Percentiles rank a stretch among this genome's conserved stretches.
These are phyloP conservation scores for Gracilaria vermiculophylla DNA, from an alignment of 23 red algal species.

Conservation along the genomic window DNA sequence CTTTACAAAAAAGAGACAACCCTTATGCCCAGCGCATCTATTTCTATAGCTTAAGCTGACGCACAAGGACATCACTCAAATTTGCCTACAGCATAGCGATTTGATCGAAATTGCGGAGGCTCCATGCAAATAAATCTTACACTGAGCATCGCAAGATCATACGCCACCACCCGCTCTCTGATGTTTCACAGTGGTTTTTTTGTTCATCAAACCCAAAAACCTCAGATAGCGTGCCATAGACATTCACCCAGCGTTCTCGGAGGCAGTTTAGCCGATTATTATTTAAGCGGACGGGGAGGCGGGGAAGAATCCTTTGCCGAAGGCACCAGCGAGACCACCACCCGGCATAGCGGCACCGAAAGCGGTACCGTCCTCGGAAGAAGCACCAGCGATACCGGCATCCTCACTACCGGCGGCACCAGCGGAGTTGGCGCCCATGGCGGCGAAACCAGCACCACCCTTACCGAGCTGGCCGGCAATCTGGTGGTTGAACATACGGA, in stretches of 20 bases:
- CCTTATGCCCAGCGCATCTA: no score
- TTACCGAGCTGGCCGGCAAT: background rate
- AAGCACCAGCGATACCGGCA: no score
- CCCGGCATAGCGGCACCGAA: no score
- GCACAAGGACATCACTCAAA: no score
- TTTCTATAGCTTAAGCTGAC: no score
- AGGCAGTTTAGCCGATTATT: background rate
- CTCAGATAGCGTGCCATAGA: background rate
- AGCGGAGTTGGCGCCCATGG: no score
- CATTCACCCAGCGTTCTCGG: background rate
- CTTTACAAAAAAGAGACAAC: slow-evolving; percentile 3
- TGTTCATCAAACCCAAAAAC: background rate
- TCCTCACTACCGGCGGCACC: no score
- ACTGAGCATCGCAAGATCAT: background rate
- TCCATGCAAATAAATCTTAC: background rate
- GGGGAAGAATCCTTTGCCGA: no score
- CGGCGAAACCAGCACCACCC: no score
- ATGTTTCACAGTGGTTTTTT: background rate
- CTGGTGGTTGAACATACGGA: background rate
- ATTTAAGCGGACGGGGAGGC: no score
- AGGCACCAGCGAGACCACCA: no score
- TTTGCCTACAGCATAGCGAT: background rate
- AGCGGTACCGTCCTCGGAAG: no score
- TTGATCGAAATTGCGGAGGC: background rate
- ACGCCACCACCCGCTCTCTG: background rate